Evolutionary conservation across 2,329 filamentous ascomycete genomes (phyloP).

Genomic region (Pezicula carpinea): DNA sequence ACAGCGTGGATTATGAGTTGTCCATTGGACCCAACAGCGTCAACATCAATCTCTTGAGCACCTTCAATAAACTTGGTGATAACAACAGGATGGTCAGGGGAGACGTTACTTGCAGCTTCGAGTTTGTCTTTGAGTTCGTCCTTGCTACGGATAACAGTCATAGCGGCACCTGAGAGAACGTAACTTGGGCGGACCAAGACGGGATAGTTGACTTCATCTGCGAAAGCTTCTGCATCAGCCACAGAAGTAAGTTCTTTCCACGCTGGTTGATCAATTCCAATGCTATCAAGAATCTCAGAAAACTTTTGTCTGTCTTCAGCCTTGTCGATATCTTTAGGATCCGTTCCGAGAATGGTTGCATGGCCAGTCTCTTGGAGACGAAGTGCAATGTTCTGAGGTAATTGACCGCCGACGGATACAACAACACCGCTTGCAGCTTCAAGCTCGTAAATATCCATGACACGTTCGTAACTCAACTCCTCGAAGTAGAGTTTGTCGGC

Average conservation of each 20-base stretch:
- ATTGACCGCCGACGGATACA: conserved; percentile 91
- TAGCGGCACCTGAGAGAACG: conserved; percentile 94
- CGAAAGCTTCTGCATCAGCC: conserved; percentile 81
- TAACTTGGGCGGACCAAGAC: conserved; percentile 94
- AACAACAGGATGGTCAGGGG: conserved; percentile 94
- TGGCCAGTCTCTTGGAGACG: conserved; percentile 87
- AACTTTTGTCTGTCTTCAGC: conserved; percentile 98
- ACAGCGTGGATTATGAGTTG: conserved; percentile 88
- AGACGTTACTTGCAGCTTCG: conserved; percentile 82
- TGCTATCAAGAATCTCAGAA: conserved; percentile 93
- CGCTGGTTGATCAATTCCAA: conserved; percentile 92
- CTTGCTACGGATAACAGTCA: conserved; percentile 90
- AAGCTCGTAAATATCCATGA: conserved; percentile 98
- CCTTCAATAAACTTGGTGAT: conserved; percentile 99
- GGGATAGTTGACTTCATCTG: conserved; percentile 80
- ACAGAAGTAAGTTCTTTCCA: conserved; percentile 97
- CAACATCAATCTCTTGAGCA: conserved; percentile 93
- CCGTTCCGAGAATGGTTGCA: conserved; percentile 86
- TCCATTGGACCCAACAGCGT: conserved; percentile 83
- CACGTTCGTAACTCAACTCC: conserved; percentile 91
- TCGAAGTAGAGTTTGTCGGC: conserved; percentile 96
- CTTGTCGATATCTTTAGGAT: conserved; percentile 93
- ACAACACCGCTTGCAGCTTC: conserved; percentile 83
- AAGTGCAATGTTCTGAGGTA: conserved; percentile 96
- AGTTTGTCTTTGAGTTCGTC: conserved; percentile 94